Base-by-base conservation (phyloP, 768 basidiomycete genomes). In the Leucosporidium creatinivorum region DNA sequence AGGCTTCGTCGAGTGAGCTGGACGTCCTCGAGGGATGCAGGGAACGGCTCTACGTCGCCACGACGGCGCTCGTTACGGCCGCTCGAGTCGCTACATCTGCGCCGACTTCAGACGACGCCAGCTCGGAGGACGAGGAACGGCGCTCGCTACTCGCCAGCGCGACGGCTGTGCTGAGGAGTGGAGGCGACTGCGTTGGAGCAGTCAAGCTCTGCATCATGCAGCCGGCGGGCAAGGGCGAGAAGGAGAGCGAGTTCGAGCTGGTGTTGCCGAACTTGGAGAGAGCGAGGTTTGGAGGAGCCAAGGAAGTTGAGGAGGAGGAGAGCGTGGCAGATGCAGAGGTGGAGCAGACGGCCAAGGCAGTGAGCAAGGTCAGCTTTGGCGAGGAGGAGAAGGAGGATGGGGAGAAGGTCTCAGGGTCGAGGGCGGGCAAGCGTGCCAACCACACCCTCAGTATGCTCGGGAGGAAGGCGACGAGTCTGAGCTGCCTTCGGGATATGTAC, bases 141-240 rank as follows among this genome's bases (percentile, higher is more conserved):
- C 82, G 84, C 62, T 80, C 82, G 1, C 79, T 96, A 61, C 82
- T 97, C 69, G 84, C 87, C 63, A 87, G 87, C n/a, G 91, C 93
- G 13, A 96, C 94, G 7, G 85, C 84, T 57, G 89, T 93, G 8
- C 81, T 93, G 66, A 89, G 91, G 76, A 86, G 89, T 31, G 91
- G 90, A 33, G 86, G 88, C 17, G 93, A 96, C 69, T 94, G 92
- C 77, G 87, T 91, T 51, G 83, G 86, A 12, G 85, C 89, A 30
- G 89, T 93, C 72, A 91, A 88, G 79, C 83, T 87, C 68, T 93
- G 90, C 75, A 78, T 93, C 63, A 44, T 44, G 39, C 39, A 44
- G 3, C 39, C 39, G 39, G 67, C 71, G 18, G 23, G 33, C 19
- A 13, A 62, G 62, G 28, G 39, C 33, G 28, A 21, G 44, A 21